phyloP scores from a whole-genome alignment of 2,329 filamentous ascomycete genomes.

The Colletotrichum acutatum region DNA sequence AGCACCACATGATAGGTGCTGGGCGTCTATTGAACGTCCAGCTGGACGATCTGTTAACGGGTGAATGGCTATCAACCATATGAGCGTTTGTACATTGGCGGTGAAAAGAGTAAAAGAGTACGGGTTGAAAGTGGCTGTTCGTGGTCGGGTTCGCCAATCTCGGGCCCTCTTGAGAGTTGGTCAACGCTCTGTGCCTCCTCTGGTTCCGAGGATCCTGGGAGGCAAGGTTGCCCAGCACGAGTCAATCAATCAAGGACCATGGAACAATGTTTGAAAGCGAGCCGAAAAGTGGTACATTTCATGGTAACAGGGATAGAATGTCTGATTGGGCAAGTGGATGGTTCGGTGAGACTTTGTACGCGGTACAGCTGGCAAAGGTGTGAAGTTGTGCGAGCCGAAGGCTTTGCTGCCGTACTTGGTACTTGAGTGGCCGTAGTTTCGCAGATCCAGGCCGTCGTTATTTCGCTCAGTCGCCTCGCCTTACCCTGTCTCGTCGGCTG shows the following conservation, averaged over 20 bases:
- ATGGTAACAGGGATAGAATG: constrained; percentile 22
- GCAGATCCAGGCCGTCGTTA: constrained; percentile 31
- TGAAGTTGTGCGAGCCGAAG: constrained; percentile 4
- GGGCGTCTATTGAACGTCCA: constrained; percentile 11
- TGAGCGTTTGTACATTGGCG: neutral
- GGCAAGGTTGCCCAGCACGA: constrained; percentile 19
- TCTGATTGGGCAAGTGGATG: constrained; percentile 24
- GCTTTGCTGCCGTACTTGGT: constrained; percentile 2
- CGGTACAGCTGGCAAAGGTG: constrained; percentile 5
- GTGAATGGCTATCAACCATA: neutral
- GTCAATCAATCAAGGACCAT: constrained; percentile 29
- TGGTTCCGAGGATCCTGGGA: neutral
- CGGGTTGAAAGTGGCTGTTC: neutral
- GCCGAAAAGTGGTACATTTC: constrained; percentile 22
- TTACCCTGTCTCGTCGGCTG: neutral
- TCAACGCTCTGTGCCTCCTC: constrained; percentile 12
- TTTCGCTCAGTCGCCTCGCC: constrained; percentile 30
- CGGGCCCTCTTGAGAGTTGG: constrained; percentile 11
- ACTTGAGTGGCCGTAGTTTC: constrained; percentile 1
- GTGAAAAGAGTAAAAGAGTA: neutral
- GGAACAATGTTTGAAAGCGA: constrained; percentile 18
- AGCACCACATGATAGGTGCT: constrained; percentile 1
- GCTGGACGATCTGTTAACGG: neutral
- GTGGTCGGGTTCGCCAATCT: constrained; percentile 17
- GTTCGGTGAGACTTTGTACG: constrained; percentile 29